Conservation (phyloP, 192 early-diverging fungal species). For the Oehlia diaphana region DNA sequence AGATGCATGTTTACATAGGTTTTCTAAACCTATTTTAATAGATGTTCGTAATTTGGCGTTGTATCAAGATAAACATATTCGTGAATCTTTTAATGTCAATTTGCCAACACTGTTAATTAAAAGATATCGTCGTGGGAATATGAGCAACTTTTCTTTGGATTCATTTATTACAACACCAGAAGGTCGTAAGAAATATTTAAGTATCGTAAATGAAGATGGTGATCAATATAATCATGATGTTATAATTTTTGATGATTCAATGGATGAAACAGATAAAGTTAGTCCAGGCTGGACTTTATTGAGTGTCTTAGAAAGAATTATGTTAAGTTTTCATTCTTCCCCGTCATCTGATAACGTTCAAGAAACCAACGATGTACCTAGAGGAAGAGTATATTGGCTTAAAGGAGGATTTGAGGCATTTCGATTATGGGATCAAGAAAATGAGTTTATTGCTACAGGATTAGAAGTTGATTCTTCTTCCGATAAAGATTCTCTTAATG, state of each 20-base stretch:
- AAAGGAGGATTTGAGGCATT: constrained; percentile 56
- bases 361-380: not conserved
- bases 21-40: constrained; percentile 35
- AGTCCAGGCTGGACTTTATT: constrained; percentile 56
- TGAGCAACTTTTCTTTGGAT: constrained; percentile 50
- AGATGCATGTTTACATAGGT: not conserved
- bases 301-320: constrained; percentile 42
- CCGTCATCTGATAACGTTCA: constrained; percentile 17
- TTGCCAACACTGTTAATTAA: constrained; percentile 53
- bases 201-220: constrained; percentile 20
- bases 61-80: constrained; percentile 45
- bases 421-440: constrained; percentile 35
- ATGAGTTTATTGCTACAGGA: constrained; percentile 29
- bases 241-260: constrained; percentile 52
- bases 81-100: constrained; percentile 54
- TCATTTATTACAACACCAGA: constrained; percentile 55
- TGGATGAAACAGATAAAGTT: constrained; percentile 44
- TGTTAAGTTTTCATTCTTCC: constrained; percentile 21
- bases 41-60: constrained; percentile 49
- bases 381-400: constrained; percentile 42
- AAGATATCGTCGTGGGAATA: constrained; percentile 48
- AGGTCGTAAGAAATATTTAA: constrained; percentile 42
- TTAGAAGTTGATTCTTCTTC: not conserved
- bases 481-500: constrained; percentile 12
- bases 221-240: constrained; percentile 29